These are phyloP conservation scores for Daldinia eschscholtzii DNA, from an alignment of 2,329 filamentous ascomycete genomes.

Conservation along the genomic window DNA sequence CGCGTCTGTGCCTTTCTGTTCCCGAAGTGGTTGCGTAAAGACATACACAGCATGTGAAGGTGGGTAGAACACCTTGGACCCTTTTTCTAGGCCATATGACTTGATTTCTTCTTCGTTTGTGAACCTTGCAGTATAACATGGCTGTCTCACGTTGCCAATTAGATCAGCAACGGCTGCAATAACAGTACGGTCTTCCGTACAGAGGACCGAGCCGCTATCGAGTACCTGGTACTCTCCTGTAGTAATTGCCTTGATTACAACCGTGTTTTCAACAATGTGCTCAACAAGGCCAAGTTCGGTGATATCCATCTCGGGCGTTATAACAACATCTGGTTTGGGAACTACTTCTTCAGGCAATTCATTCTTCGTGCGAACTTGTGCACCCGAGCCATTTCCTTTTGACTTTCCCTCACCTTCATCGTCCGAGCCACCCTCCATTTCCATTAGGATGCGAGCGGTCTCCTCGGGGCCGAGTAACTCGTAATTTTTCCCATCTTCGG, in stretches of 20 bases:
- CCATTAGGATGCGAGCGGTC: conserved; percentile 86
- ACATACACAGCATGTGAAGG: conserved; percentile 83
- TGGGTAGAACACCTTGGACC: conserved; percentile 82
- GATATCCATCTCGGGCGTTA: conserved; percentile 82
- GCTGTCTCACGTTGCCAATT: conserved; percentile 86
- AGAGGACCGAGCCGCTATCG: conserved; percentile 86
- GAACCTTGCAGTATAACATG: conserved; percentile 87
- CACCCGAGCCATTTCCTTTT: conserved; percentile 57
- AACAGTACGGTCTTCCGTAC: conserved; percentile 78
- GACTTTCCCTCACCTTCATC: conserved; percentile 74
- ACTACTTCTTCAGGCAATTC: conserved; percentile 75
- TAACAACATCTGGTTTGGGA: conserved; percentile 81
- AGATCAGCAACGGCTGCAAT: conserved; percentile 88
- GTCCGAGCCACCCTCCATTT: conserved; percentile 82
- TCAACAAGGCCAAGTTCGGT: conserved; percentile 81
- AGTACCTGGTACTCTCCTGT: conserved; percentile 88
- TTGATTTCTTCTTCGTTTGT: conserved; percentile 75
- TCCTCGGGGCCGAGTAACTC: conserved; percentile 84
- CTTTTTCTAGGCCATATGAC: conserved; percentile 74
- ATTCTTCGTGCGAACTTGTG: conserved; percentile 82
- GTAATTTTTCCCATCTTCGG: conserved; percentile 67
- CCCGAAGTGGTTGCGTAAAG: conserved; percentile 85
- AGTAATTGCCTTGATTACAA: conserved; percentile 82
- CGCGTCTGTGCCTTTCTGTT: conserved; percentile 89
- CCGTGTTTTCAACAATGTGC: conserved; percentile 80